A percentile compares a stretch with the other conserved stretches of the same genome.
These are phyloP conservation scores for Aeminium ludgeri DNA, from an alignment of 495 filamentous ascomycete genomes.

Conservation along the genomic window DNA sequence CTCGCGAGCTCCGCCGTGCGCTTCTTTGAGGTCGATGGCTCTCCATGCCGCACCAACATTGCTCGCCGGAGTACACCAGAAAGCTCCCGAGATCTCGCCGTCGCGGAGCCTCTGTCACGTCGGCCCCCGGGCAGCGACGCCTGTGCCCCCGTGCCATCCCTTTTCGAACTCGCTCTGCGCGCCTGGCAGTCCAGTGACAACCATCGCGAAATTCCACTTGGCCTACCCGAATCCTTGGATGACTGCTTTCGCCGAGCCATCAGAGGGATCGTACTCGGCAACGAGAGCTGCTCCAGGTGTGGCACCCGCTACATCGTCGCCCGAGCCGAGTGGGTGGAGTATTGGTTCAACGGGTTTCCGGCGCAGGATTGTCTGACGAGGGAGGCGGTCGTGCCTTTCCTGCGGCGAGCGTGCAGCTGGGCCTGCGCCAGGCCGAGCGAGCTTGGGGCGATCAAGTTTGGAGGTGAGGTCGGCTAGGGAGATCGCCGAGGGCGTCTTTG, in stretches of 20 bases:
- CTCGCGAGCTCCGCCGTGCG: slow-evolving; percentile 12
- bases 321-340: slow-evolving; percentile 56
- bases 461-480: too few species aligned
- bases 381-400: slow-evolving; percentile 40
- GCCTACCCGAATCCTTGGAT: slow-evolving; percentile 7
- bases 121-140: slow-evolving; percentile 11
- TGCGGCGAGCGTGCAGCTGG: slow-evolving; percentile 49
- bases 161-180: slow-evolving; percentile 41
- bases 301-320: slow-evolving; percentile 38
- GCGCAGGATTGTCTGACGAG: slow-evolving; percentile 4
- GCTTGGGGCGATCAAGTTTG: slow-evolving; percentile 4
- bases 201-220: slow-evolving; percentile 19
- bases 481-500: too few species aligned
- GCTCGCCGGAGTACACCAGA: too few species aligned
- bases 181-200: slow-evolving; percentile 26
- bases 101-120: not conserved
- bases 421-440: slow-evolving; percentile 34
- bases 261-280: slow-evolving; percentile 33
- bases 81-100: too few species aligned
- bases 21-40: slow-evolving; percentile 32
- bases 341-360: slow-evolving; percentile 36
- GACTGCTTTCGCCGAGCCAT: slow-evolving; percentile 4
- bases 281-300: slow-evolving; percentile 44
- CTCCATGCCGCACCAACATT: too few species aligned
- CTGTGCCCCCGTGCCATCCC: slow-evolving; percentile 28